Conservation (phyloP, 169 alveolate genomes). For the Eimeria necatrix region DNA sequence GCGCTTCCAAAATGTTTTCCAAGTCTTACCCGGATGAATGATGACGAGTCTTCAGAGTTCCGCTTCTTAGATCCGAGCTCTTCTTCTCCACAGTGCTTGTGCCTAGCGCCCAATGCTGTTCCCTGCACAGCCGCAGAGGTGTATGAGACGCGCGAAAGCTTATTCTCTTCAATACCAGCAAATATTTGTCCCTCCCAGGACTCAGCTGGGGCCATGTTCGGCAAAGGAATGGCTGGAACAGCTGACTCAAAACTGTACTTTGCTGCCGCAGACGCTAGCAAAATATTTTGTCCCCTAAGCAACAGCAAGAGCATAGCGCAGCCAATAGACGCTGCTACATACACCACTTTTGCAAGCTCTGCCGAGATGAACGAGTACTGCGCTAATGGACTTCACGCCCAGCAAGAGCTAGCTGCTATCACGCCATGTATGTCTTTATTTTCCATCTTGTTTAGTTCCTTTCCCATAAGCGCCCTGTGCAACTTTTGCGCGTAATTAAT, state of each 20-base stretch:
- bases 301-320: conserved; percentile 35
- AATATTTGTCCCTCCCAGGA: conserved; percentile 33
- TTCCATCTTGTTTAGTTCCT: not conserved
- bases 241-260: conserved; percentile 69
- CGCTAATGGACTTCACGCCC: conserved; percentile 46
- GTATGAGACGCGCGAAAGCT: conserved; percentile 7
- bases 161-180: not conserved
- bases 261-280: conserved; percentile 69
- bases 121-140: conserved; percentile 75
- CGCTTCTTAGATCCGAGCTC: conserved; percentile 50
- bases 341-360: conserved; percentile 21
- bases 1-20: conserved; percentile 42
- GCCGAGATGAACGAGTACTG: conserved; percentile 71
- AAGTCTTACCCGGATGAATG: conserved; percentile 55
- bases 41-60: conserved; percentile 52
- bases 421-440: conserved; percentile 40
- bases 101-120: conserved; percentile 47
- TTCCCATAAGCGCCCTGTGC: no score
- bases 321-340: conserved; percentile 34
- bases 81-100: conserved; percentile 53
- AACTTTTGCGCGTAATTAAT: no score
- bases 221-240: conserved; percentile 6
- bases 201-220: conserved; percentile 38
- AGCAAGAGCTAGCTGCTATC: conserved; percentile 33
- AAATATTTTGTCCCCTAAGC: conserved; percentile 70